These are phyloP conservation scores for Mycosarcoma maydis DNA, from an alignment of 1,284 basidiomycete genomes.

Conservation along the genomic window DNA sequence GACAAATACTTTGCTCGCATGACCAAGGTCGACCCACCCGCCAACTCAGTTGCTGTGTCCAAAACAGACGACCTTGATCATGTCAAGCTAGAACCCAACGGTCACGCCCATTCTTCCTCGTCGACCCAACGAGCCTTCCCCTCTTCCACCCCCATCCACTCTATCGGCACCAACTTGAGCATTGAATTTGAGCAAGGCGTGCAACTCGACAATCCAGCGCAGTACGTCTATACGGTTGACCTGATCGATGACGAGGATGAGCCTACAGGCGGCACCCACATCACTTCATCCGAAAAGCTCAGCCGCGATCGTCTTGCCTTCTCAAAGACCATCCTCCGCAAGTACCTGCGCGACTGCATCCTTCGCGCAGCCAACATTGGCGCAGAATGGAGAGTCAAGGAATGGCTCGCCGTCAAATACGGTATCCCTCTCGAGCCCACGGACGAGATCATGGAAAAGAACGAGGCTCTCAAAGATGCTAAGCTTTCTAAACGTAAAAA, in stretches of 20 bases:
- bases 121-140: conserved; percentile 11
- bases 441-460: conserved; percentile 80
- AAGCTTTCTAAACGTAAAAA: conserved; percentile 71
- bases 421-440: conserved; percentile 85
- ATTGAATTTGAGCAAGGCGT: conserved; percentile 78
- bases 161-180: conserved; percentile 81
- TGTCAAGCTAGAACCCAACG: conserved; percentile 28
- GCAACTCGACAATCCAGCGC: conserved; percentile 78
- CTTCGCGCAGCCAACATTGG: conserved; percentile 88
- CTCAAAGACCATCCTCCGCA: conserved; percentile 93
- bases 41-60: neutral
- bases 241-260: conserved; percentile 71
- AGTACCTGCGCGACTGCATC: conserved; percentile 93
- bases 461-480: conserved; percentile 81
- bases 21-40: conserved; percentile 77
- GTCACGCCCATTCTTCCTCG: conserved; percentile 22
- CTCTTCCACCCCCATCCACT: conserved; percentile 69
- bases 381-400: conserved; percentile 93
- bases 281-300: conserved; percentile 76
- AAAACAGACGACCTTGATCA: conserved; percentile 13
- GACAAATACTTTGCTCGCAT: conserved; percentile 78
- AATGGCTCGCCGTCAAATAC: conserved; percentile 81
- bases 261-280: conserved; percentile 76
- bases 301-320: conserved; percentile 94
- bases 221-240: conserved; percentile 88